A percentile compares a stretch with the other conserved stretches of the same genome.
Conservation (phyloP, 1,139 yeast species). For the Candida sanyaensis region DNA sequence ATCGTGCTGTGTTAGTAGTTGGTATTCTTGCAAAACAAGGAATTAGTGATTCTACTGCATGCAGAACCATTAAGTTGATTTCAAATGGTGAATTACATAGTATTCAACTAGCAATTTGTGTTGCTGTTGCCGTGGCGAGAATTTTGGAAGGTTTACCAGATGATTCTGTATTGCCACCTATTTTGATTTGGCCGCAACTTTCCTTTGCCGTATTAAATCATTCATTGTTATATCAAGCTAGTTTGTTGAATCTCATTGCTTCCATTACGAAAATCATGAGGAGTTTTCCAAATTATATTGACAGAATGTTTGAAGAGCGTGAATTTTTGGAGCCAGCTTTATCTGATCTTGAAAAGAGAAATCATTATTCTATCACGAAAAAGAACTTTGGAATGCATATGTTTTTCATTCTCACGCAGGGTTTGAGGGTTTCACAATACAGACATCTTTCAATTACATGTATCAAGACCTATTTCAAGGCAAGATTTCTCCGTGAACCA, state of each 20-base stretch:
- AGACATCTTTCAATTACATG: slow-evolving; percentile 57
- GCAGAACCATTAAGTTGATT: slow-evolving; percentile 40
- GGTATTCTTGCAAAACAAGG: slow-evolving; percentile 72
- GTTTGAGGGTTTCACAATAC: slow-evolving; percentile 63
- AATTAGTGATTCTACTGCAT: slow-evolving; percentile 60
- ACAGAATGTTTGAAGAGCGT: slow-evolving; percentile 40
- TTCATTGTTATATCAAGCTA: slow-evolving; percentile 53
- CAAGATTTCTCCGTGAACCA: slow-evolving; percentile 31
- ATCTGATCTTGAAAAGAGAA: slow-evolving; percentile 46
- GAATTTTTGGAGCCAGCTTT: slow-evolving; percentile 43
- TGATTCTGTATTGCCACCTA: slow-evolving; percentile 54
- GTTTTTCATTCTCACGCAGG: slow-evolving; percentile 56
- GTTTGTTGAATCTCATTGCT: slow-evolving; percentile 43
- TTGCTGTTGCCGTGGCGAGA: slow-evolving; percentile 55
- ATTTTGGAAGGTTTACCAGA: slow-evolving; percentile 63
- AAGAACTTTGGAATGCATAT: slow-evolving; percentile 60
- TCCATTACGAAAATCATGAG: slow-evolving; percentile 28
- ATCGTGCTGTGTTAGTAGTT: slow-evolving; percentile 68
- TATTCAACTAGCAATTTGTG: slow-evolving; percentile 37
- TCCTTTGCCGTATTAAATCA: slow-evolving; percentile 37
- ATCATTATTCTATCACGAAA: slow-evolving; percentile 40
- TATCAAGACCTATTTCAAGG: slow-evolving; percentile 50
- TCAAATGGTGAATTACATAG: slow-evolving; percentile 22
- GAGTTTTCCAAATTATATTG: slow-evolving; percentile 24
- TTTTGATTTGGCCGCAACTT: slow-evolving; percentile 66